Conservation (phyloP, 768 basidiomycete genomes). For the Leccinum sublutescens region DNA sequence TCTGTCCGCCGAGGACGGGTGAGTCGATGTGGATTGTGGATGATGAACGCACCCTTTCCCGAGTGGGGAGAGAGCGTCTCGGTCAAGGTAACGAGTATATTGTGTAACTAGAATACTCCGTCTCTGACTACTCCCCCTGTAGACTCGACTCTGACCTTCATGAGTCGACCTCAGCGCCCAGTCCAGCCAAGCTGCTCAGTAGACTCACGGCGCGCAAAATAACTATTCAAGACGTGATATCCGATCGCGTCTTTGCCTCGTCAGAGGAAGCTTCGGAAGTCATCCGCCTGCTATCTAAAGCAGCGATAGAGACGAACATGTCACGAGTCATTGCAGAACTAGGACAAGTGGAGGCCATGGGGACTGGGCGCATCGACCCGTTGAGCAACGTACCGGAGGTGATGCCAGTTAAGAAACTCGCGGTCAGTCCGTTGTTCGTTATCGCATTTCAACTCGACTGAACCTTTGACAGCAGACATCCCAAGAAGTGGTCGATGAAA, state of each 20-base stretch:
- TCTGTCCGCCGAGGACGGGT: slow-evolving; percentile 49
- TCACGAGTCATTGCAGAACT: slow-evolving; percentile 53
- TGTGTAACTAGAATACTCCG: too few species aligned
- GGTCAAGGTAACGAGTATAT: too few species aligned
- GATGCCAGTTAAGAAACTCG: slow-evolving; percentile 53
- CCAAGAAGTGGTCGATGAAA: not conserved
- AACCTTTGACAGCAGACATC: slow-evolving; percentile 7
- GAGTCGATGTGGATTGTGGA: not conserved
- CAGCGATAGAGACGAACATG: slow-evolving; percentile 57
- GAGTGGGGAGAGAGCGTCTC: slow-evolving; percentile 72
- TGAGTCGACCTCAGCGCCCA: slow-evolving; percentile 13
- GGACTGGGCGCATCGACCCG: slow-evolving; percentile 38
- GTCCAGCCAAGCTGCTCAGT: slow-evolving; percentile 37
- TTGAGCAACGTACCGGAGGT: slow-evolving; percentile 58
- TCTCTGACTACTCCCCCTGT: slow-evolving; percentile 15
- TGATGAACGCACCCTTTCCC: slow-evolving; percentile 67
- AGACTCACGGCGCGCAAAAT: slow-evolving; percentile 50
- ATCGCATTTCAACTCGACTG: not conserved
- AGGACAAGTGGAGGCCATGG: slow-evolving; percentile 50
- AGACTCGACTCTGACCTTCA: slow-evolving; percentile 41
- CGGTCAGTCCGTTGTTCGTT: slow-evolving; percentile 27
- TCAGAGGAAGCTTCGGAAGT: slow-evolving; percentile 55
- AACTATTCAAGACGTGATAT: slow-evolving; percentile 48
- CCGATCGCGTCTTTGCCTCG: slow-evolving; percentile 53
- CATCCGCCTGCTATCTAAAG: slow-evolving; percentile 54